These are phyloP conservation scores for Populus hybrid DNA, from an alignment of 441 rosid species.

Conservation along the genomic window DNA sequence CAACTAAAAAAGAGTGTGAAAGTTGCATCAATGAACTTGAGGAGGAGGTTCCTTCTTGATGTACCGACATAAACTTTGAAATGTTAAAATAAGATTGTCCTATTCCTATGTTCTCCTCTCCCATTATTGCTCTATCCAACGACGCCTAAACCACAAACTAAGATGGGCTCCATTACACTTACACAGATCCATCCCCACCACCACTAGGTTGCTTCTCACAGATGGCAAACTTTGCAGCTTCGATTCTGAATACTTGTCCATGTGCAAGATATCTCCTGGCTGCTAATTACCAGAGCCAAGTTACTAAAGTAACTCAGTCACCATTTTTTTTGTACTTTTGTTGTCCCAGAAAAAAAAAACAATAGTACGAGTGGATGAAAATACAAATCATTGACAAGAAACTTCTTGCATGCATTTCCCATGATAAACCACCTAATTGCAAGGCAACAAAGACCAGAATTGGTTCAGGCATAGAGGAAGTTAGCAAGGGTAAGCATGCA, in stretches of 20 bases:
- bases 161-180: not conserved
- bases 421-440: not conserved
- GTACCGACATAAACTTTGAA: not conserved
- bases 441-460: not conserved
- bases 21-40: not conserved
- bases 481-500: no score
- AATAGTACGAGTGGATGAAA: not conserved
- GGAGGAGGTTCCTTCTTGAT: no score
- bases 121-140: not conserved
- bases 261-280: not conserved
- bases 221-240: not conserved
- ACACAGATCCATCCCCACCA: not conserved
- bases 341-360: not conserved
- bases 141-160: not conserved
- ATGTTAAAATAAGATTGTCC: not conserved
- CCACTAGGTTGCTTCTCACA: not conserved
- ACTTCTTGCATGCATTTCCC: not conserved
- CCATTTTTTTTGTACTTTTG: not conserved
- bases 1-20: not conserved
- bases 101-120: not conserved
- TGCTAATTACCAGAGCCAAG: not conserved
- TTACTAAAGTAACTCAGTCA: not conserved
- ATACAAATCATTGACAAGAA: not conserved
- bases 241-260: not conserved
- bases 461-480: not conserved